These are phyloP conservation scores for Botrytis porri DNA, from an alignment of 2,329 filamentous ascomycete genomes.

Conservation along the genomic window DNA sequence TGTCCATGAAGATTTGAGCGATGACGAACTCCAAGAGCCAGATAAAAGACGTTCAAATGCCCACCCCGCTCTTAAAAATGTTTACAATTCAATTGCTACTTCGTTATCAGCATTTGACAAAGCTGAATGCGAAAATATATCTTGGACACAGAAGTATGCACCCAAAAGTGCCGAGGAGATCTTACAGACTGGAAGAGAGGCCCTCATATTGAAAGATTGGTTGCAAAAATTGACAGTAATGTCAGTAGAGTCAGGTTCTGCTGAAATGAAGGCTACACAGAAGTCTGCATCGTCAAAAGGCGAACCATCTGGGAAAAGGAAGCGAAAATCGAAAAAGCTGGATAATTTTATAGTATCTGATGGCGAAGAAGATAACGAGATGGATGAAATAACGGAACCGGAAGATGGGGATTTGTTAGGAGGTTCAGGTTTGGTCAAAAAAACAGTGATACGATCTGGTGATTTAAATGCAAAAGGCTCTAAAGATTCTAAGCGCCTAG, in stretches of 20 bases:
- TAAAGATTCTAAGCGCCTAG: conserved; percentile 50
- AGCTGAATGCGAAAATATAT: conserved; percentile 66
- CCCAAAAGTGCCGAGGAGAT: conserved; percentile 68
- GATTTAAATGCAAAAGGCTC: conserved; percentile 38
- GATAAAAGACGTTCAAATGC: conserved; percentile 26
- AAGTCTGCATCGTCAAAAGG: conserved; percentile 31
- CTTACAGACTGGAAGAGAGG: conserved; percentile 71
- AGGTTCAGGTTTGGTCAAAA: conserved; percentile 44
- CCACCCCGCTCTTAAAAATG: conserved; percentile 58
- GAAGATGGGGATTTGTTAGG: conserved; percentile 47
- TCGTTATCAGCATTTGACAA: conserved; percentile 76
- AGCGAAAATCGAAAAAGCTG: conserved; percentile 62
- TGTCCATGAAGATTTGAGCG: conserved; percentile 32
- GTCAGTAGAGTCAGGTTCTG: conserved; percentile 63
- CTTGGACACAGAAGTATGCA: conserved; percentile 85
- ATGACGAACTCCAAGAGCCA: conserved; percentile 40
- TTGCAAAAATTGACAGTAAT: conserved; percentile 72
- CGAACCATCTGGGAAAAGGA: conserved; percentile 55
- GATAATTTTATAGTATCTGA: conserved; percentile 79
- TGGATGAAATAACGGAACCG: conserved; percentile 65
- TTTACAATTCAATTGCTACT: conserved; percentile 59
- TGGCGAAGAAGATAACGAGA: conserved; percentile 68
- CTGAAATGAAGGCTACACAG: conserved; percentile 28
- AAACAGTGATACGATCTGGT: conserved; percentile 52
- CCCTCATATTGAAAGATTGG: conserved; percentile 74